These are phyloP conservation scores for Diaporthe sp. DNA, from an alignment of 2,329 filamentous ascomycete genomes.

Conservation along the genomic window DNA sequence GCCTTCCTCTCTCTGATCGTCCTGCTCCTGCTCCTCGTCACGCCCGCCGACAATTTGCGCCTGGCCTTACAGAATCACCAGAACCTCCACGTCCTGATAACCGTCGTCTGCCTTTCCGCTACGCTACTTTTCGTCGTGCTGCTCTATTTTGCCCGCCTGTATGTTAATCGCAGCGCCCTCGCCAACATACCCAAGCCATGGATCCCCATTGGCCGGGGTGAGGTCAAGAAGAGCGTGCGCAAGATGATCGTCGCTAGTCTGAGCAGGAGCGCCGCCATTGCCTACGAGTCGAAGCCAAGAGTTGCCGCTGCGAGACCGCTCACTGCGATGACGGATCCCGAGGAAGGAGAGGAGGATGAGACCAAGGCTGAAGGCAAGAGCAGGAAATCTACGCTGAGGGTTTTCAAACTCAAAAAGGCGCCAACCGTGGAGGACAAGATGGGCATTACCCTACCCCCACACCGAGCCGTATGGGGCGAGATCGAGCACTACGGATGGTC, in stretches of 20 bases:
- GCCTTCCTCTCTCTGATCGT: conserved; percentile 81
- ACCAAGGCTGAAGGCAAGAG: conserved; percentile 26
- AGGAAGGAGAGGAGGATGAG: conserved; percentile 16
- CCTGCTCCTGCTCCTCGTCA: conserved; percentile 80
- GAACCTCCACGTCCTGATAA: conserved; percentile 85
- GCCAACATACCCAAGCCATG: conserved; percentile 88
- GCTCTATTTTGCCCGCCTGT: conserved; percentile 87
- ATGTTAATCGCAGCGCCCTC: conserved; percentile 85
- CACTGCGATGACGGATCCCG: conserved; percentile 39
- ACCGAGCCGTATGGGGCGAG: conserved; percentile 79
- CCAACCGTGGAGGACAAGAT: conserved; percentile 54
- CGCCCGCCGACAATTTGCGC: conserved; percentile 84
- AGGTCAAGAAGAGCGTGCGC: conserved; percentile 81
- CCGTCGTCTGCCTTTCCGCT: conserved; percentile 81
- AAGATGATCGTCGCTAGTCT: conserved; percentile 81
- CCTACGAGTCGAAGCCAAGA: conserved; percentile 82
- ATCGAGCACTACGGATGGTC: conserved; percentile 92
- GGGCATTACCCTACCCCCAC: conserved; percentile 62
- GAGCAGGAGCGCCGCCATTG: conserved; percentile 82
- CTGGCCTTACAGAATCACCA: conserved; percentile 78
- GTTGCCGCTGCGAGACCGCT: conserved; percentile 55
- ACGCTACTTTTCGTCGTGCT: conserved; percentile 79
- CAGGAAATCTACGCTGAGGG: conserved; percentile 43
- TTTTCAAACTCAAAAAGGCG: conserved; percentile 52
- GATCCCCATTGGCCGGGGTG: conserved; percentile 87